Evolutionary conservation across 139 green algal species (phyloP).

Genomic region (Chlorella sp.): DNA sequence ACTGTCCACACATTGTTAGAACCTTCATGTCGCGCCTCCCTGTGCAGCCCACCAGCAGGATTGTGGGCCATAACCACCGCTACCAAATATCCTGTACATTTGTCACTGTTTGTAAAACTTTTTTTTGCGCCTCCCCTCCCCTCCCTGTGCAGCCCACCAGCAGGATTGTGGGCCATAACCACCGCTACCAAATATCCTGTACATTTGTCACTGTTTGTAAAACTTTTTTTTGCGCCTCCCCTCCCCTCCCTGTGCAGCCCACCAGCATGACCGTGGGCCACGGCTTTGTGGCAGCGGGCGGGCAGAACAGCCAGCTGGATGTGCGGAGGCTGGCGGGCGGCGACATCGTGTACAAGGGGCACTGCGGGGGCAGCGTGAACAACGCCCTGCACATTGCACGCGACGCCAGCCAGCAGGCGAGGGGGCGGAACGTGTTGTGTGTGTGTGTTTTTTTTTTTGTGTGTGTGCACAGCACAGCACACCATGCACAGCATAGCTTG

Average conservation of each 20-base stretch:
- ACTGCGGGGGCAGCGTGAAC: conserved; percentile 66
- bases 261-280: conserved; percentile 77
- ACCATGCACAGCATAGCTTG: too few species aligned
- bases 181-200: too few species aligned
- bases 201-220: too few species aligned
- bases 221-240: too few species aligned
- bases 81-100: too few species aligned
- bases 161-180: conserved; percentile 75
- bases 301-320: conserved; percentile 63
- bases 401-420: conserved; percentile 41
- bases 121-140: too few species aligned
- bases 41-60: too few species aligned
- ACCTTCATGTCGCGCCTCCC: too few species aligned
- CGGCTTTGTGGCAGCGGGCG: conserved; percentile 73
- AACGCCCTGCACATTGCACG: conserved; percentile 61
- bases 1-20: too few species aligned
- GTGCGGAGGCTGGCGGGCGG: conserved; percentile 39
- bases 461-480: too few species aligned
- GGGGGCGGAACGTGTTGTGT: neutral
- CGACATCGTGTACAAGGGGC: conserved; percentile 54
- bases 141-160: conserved; percentile 64
- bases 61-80: too few species aligned
- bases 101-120: too few species aligned
- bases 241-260: conserved; percentile 30
- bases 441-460: neutral